Conservation (phyloP, 768 basidiomycete genomes). For the Cystobasidium tubakii region DNA sequence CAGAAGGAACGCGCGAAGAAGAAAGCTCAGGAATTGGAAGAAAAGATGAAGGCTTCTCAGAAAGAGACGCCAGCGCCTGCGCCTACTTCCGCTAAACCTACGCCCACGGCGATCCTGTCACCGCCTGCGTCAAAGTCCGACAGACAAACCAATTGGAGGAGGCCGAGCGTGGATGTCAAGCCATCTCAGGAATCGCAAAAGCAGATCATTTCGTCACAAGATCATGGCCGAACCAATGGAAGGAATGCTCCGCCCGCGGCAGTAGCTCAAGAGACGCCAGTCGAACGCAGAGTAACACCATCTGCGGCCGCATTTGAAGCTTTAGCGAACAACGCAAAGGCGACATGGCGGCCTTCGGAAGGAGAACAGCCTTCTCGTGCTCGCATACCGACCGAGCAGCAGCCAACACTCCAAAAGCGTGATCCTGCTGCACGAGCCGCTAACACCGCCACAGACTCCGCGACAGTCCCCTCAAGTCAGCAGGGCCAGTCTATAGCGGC, state of each 20-base stretch:
- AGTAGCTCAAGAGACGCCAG: not conserved
- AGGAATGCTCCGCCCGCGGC: not conserved
- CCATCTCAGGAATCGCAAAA: not conserved
- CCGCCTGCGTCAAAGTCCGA: constrained; percentile 5
- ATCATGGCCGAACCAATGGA: not conserved
- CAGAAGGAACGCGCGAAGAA: constrained; percentile 70
- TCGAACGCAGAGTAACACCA: not conserved
- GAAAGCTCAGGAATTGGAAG: constrained; percentile 57
- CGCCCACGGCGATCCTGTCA: not conserved
- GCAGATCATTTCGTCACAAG: not conserved
- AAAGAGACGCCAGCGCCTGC: not conserved
- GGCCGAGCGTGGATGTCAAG: constrained; percentile 7
- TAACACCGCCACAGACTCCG: too few relatives aligned
- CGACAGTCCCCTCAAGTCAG: not conserved
- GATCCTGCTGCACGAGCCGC: too few relatives aligned
- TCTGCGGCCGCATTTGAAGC: not conserved
- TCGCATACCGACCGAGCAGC: too few relatives aligned
- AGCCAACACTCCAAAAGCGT: too few relatives aligned
- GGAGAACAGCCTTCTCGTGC: not conserved
- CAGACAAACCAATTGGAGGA: not conserved
- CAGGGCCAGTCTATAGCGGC: not conserved
- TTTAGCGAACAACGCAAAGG: not conserved
- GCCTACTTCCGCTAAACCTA: not conserved
- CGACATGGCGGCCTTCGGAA: constrained; percentile 3
- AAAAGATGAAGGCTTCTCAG: constrained; percentile 37